phyloP scores from a whole-genome alignment of 2,329 filamentous ascomycete species.

The Raffaelea arxii region DNA sequence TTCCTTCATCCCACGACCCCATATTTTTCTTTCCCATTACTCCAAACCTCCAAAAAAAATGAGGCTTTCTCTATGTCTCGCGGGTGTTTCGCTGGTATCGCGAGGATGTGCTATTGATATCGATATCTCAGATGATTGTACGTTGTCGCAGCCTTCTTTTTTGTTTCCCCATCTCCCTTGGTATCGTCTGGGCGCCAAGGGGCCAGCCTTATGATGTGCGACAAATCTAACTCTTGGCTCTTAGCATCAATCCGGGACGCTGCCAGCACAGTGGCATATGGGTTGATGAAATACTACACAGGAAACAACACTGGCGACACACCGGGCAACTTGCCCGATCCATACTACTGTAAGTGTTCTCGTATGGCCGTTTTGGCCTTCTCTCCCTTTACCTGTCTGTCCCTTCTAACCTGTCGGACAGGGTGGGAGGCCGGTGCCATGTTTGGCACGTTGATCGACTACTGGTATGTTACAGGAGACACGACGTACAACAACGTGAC shows the following conservation, averaged over 20 bases:
- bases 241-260: conserved; percentile 43
- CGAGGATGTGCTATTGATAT: too few species aligned
- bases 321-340: conserved; percentile 47
- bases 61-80: too few species aligned
- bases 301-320: conserved; percentile 50
- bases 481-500: conserved; percentile 51
- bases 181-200: too few species aligned
- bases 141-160: too few species aligned
- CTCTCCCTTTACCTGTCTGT: conserved; percentile 17
- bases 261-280: conserved; percentile 31
- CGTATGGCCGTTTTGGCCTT: neutral
- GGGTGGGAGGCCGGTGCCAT: conserved; percentile 68
- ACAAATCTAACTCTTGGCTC: too few species aligned
- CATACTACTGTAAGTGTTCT: conserved; percentile 50
- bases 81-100: too few species aligned
- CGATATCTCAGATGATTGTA: neutral
- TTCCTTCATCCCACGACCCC: too few species aligned
- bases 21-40: too few species aligned
- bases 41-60: too few species aligned
- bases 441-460: conserved; percentile 62
- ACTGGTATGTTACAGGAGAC: conserved; percentile 63
- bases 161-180: too few species aligned
- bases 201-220: too few species aligned
- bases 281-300: conserved; percentile 35
- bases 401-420: conserved; percentile 28